Percentiles rank a stretch among this genome's conserved stretches.
These are phyloP conservation scores for Achaetomiella virescens DNA, from an alignment of 495 filamentous ascomycete species.

Conservation along the genomic window DNA sequence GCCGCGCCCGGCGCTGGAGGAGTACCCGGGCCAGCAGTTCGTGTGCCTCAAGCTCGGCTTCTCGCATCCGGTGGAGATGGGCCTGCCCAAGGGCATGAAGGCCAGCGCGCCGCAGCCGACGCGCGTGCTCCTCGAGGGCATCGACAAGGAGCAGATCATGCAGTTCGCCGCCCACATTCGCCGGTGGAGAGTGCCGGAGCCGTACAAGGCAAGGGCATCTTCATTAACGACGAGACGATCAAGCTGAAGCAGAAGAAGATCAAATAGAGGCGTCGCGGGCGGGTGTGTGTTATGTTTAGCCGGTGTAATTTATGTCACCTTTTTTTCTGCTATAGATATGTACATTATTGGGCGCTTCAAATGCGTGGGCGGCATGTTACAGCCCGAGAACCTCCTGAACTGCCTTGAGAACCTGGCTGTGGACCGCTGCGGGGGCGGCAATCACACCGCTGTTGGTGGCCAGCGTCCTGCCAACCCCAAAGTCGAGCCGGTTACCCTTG, in stretches of 20 bases:
- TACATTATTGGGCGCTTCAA: slow-evolving; percentile 19
- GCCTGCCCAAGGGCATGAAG: slow-evolving; percentile 73
- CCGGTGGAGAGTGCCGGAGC: slow-evolving; percentile 85
- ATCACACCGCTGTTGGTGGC: slow-evolving; percentile 87
- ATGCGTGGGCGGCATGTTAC: slow-evolving; percentile 20
- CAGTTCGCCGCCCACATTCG: slow-evolving; percentile 84
- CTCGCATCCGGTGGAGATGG: slow-evolving; percentile 87
- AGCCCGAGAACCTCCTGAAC: slow-evolving; percentile 69
- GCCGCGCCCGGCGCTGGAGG: slow-evolving; percentile 60
- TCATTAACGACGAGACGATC: slow-evolving; percentile 94
- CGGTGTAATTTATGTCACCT: slow-evolving; percentile 11
- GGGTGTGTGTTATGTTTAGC: slow-evolving; percentile 14
- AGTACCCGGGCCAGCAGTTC: slow-evolving; percentile 77
- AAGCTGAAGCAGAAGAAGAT: slow-evolving; percentile 98
- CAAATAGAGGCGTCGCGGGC: slow-evolving; percentile 54
- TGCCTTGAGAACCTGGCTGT: slow-evolving; percentile 68
- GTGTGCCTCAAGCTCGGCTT: slow-evolving; percentile 92
- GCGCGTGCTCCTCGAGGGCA: slow-evolving; percentile 80
- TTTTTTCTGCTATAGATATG: slow-evolving; percentile 23
- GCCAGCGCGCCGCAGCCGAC: slow-evolving; percentile 92
- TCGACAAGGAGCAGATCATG: slow-evolving; percentile 77
- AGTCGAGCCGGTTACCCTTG: slow-evolving; percentile 72
- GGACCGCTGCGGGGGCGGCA: slow-evolving; percentile 70
- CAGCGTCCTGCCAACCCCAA: slow-evolving; percentile 79
- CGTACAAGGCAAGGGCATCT: slow-evolving; percentile 99